These are phyloP conservation scores for Sugiyamaella castrensis DNA, from an alignment of 1,139 yeast species.

Conservation along the genomic window DNA sequence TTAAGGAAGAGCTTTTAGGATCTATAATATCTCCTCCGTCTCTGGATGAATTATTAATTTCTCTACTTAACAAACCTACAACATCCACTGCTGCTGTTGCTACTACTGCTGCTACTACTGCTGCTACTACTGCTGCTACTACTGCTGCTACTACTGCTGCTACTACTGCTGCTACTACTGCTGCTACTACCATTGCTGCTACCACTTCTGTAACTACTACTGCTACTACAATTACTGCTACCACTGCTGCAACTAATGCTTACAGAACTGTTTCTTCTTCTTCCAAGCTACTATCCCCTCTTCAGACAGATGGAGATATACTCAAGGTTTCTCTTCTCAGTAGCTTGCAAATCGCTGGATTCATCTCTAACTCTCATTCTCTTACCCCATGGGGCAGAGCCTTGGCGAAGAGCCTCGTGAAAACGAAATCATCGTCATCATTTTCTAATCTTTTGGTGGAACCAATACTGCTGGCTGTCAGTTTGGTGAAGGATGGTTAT, in stretches of 20 bases:
- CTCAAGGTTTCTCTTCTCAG: constrained; percentile 60
- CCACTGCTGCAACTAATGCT: neutral
- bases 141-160: no score
- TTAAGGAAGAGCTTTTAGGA: neutral
- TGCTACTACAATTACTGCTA: neutral
- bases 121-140: neutral
- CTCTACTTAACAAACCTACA: no score
- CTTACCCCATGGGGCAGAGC: constrained; percentile 59
- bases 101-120: neutral
- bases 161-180: neutral
- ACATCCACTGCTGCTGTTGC: no score
- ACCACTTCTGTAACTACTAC: neutral
- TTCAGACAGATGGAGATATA: constrained; percentile 50
- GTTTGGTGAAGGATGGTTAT: constrained; percentile 32
- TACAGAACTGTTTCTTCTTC: neutral
- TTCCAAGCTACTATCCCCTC: constrained; percentile 11
- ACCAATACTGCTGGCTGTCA: constrained; percentile 29
- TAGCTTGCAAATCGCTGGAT: constrained; percentile 53
- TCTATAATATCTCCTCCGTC: neutral
- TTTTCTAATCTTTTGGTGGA: constrained; percentile 34
- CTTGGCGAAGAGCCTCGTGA: constrained; percentile 39
- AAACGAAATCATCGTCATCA: constrained; percentile 16
- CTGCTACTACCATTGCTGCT: constrained; percentile 1
- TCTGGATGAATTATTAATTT: neutral
- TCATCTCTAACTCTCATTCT: constrained; percentile 46